Conservation (phyloP, 306 rosid species). For the Clitoria ternatea region DNA sequence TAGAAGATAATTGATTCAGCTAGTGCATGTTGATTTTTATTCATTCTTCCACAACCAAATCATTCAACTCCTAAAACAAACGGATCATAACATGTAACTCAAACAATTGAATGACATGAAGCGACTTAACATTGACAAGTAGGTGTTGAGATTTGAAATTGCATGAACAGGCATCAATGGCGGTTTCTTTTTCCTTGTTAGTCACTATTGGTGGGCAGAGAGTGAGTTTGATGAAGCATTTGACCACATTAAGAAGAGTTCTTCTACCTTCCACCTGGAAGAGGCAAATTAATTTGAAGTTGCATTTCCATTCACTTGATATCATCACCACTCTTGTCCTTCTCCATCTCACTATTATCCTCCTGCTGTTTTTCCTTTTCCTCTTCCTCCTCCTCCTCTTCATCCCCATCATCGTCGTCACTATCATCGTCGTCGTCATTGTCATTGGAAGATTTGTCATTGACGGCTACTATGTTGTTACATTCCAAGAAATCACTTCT, state of each 20-base stretch:
- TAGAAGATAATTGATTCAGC: not conserved
- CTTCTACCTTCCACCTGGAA: not conserved
- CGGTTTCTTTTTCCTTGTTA: not conserved
- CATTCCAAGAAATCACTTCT: slow-evolving; percentile 4
- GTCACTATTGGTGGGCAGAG: not conserved
- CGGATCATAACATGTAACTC: not conserved
- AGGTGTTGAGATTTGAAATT: not conserved
- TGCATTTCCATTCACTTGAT: not conserved
- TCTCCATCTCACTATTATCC: too few relatives aligned
- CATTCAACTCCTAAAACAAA: not conserved
- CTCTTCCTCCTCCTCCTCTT: not conserved
- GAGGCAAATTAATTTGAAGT: not conserved
- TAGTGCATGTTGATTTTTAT: not conserved
- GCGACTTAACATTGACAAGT: not conserved
- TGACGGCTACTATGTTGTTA: slow-evolving; percentile 7
- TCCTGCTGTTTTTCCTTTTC: not conserved
- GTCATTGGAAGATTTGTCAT: not conserved
- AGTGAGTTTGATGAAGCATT: not conserved
- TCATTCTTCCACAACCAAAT: not conserved
- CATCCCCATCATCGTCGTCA: not conserved
- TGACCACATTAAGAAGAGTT: not conserved
- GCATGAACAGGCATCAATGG: not conserved
- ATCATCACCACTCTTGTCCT: not conserved
- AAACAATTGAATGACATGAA: not conserved
- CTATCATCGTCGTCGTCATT: not conserved